Evolutionary conservation across 176 grass and related monocot genomes (phyloP).

Genomic region (Musa itinerans): DNA sequence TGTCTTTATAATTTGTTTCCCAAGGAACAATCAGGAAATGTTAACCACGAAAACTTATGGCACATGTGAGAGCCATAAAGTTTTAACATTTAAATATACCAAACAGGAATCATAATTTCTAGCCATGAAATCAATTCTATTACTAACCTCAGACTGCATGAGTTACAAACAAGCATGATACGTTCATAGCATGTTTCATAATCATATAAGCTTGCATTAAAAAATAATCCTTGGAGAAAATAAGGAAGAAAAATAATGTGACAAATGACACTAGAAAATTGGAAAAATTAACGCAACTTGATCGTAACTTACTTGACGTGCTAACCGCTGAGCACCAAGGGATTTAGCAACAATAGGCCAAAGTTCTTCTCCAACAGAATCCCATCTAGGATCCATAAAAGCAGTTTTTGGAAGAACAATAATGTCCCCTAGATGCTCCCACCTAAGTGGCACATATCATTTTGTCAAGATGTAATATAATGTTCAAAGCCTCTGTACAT

Average conservation of each 20-base stretch:
- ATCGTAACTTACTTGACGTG: slow-evolving; percentile 66
- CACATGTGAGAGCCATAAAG: too few species aligned
- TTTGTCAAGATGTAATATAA: slow-evolving; percentile 6
- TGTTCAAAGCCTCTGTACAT: not conserved
- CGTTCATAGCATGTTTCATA: not conserved
- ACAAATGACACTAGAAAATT: not conserved
- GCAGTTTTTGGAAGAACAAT: slow-evolving; percentile 70
- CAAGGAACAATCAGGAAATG: too few species aligned
- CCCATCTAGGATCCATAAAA: slow-evolving; percentile 77
- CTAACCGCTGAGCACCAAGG: slow-evolving; percentile 54
- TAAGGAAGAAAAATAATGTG: not conserved
- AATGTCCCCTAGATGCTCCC: slow-evolving; percentile 85
- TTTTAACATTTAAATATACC: too few species aligned
- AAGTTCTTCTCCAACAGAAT: slow-evolving; percentile 60
- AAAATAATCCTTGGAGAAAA: not conserved
- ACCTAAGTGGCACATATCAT: slow-evolving; percentile 36
- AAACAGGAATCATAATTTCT: too few species aligned
- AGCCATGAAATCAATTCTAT: too few species aligned
- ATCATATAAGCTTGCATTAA: not conserved
- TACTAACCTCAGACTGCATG: too few species aligned
- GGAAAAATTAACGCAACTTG: not conserved
- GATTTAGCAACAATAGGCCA: slow-evolving; percentile 78
- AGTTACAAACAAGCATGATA: not conserved
- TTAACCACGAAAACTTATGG: too few species aligned
- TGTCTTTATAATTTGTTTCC: too few species aligned